A percentile compares a stretch with the other conserved stretches of the same genome.
phyloP scores from a whole-genome alignment of 1,284 basidiomycete species.

The Papiliotrema terrestris region DNA sequence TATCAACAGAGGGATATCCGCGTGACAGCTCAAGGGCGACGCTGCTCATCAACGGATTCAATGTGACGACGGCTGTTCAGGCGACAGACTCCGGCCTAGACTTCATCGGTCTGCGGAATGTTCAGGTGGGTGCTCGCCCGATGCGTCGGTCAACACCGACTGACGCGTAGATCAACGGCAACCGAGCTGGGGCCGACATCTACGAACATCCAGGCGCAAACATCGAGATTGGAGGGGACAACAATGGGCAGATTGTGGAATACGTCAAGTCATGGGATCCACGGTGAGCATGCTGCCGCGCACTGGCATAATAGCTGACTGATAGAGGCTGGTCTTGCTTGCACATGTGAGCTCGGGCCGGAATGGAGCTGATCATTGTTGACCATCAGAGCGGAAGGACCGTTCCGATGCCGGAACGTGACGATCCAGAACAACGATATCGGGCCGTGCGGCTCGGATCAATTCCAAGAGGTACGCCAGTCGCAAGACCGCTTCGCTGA shows the following conservation, averaged over 20 bases:
- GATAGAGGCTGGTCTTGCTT: slow-evolving; percentile 39
- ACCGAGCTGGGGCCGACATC: slow-evolving; percentile 38
- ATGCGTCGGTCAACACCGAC: neutral
- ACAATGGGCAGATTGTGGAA: slow-evolving; percentile 39
- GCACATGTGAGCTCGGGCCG: slow-evolving; percentile 29
- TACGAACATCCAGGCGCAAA: slow-evolving; percentile 33
- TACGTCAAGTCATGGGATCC: slow-evolving; percentile 41
- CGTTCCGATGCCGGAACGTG: slow-evolving; percentile 60
- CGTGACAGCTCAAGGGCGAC: slow-evolving; percentile 56
- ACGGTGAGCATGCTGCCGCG: slow-evolving; percentile 15
- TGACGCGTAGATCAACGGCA: slow-evolving; percentile 41
- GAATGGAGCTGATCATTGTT: neutral
- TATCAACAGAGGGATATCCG: slow-evolving; percentile 71
- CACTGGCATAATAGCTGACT: neutral
- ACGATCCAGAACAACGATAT: slow-evolving; percentile 75
- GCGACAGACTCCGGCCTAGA: slow-evolving; percentile 60
- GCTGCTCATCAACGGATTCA: slow-evolving; percentile 58
- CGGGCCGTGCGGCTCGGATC: slow-evolving; percentile 49
- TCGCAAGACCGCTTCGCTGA: neutral
- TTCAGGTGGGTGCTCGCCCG: slow-evolving; percentile 57
- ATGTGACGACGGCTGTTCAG: slow-evolving; percentile 61
- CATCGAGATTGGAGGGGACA: slow-evolving; percentile 48
- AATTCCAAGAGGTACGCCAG: slow-evolving; percentile 32
- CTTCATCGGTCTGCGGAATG: slow-evolving; percentile 62
- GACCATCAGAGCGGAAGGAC: slow-evolving; percentile 55